Evolutionary conservation across 495 filamentous ascomycete species (phyloP).

Genomic region (Aspergillus carlsbadensis): DNA sequence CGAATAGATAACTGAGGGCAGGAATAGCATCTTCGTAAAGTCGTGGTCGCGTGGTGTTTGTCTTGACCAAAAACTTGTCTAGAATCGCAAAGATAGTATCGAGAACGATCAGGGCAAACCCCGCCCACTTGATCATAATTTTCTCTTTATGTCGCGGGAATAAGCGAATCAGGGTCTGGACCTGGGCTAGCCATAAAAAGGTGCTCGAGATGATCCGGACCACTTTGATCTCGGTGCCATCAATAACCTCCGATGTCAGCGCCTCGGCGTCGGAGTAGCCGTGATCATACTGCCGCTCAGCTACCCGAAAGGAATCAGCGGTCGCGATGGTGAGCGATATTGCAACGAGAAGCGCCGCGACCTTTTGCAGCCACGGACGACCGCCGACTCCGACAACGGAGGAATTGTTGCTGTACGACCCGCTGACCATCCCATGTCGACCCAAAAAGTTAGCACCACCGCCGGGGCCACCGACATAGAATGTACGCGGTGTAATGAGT

Average conservation of each 20-base stretch:
- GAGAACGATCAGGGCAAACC: constrained; percentile 86
- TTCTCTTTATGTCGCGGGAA: constrained; percentile 98
- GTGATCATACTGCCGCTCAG: constrained; percentile 70
- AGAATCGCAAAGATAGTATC: constrained; percentile 87
- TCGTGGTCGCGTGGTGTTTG: constrained; percentile 59
- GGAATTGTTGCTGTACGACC: constrained; percentile 63
- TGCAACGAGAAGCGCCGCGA: constrained; percentile 85
- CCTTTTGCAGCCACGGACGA: constrained; percentile 93
- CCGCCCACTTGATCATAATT: constrained; percentile 97
- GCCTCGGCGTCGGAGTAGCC: constrained; percentile 71
- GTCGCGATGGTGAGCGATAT: constrained; percentile 92
- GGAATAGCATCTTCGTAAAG: constrained; percentile 86
- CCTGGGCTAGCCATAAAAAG: constrained; percentile 96
- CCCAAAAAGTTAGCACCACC: constrained; percentile 71
- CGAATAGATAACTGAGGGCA: constrained; percentile 90
- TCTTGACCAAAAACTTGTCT: constrained; percentile 74
- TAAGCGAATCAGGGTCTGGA: constrained; percentile 90
- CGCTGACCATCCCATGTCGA: constrained; percentile 79
- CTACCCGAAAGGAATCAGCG: constrained; percentile 80
- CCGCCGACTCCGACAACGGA: constrained; percentile 83
- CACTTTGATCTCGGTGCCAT: constrained; percentile 78
- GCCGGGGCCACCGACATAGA: constrained; percentile 74
- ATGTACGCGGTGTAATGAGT: constrained; percentile 85
- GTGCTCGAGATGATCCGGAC: constrained; percentile 90
- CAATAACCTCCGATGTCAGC: constrained; percentile 72